phyloP scores from a whole-genome alignment of 2,329 filamentous ascomycete genomes.

The Ustilaginoidea virens region DNA sequence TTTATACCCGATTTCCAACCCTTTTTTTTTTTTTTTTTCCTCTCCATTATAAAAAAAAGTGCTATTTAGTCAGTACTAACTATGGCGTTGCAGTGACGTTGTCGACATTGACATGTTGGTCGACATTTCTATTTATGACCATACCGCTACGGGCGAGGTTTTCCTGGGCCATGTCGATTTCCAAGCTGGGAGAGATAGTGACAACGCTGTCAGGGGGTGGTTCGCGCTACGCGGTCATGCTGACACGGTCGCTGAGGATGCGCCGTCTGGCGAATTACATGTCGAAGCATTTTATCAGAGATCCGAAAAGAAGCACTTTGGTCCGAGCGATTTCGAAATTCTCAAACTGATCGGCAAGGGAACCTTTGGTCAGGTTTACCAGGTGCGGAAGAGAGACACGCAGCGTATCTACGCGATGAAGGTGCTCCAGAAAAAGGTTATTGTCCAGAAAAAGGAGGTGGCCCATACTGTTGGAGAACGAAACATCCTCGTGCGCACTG shows the following conservation, averaged over 20 bases:
- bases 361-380: constrained; percentile 96
- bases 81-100: constrained; percentile 56
- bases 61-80: no score
- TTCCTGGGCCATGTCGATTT: constrained; percentile 87
- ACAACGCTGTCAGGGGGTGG: constrained; percentile 68
- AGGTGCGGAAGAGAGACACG: constrained; percentile 94
- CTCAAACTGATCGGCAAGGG: constrained; percentile 94
- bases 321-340: constrained; percentile 90
- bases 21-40: not conserved
- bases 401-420: constrained; percentile 98
- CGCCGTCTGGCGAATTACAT: constrained; percentile 74
- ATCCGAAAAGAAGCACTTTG: constrained; percentile 79
- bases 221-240: constrained; percentile 63
- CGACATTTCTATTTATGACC: constrained; percentile 88
- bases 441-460: constrained; percentile 98
- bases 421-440: constrained; percentile 97
- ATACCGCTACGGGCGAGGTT: constrained; percentile 61
- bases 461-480: constrained; percentile 93
- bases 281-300: constrained; percentile 76
- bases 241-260: constrained; percentile 55
- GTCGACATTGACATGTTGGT: constrained; percentile 82
- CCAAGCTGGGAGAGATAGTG: constrained; percentile 48
- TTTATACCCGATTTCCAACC: not conserved
- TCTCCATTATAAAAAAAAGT: no score
- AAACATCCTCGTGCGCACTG: constrained; percentile 92